phyloP scores from a whole-genome alignment of 1,284 basidiomycete species.

The Leccinum cinnamomeum region DNA sequence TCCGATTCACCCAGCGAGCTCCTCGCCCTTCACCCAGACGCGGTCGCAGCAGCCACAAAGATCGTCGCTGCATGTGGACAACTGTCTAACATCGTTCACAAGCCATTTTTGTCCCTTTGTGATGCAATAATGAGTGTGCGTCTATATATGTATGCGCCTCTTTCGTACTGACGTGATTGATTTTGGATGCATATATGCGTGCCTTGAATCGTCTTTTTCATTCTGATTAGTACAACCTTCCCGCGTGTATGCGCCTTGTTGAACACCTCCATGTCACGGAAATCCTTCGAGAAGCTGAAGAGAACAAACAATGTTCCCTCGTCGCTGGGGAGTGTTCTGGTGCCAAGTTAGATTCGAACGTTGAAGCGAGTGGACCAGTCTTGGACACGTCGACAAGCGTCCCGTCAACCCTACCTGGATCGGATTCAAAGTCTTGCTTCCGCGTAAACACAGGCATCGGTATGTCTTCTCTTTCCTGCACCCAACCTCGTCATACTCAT shows the following conservation, averaged over 20 bases:
- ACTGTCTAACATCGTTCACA: slow-evolving; percentile 58
- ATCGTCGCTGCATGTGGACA: slow-evolving; percentile 70
- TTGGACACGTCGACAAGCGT: not conserved
- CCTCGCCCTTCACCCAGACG: slow-evolving; percentile 56
- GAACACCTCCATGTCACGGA: slow-evolving; percentile 68
- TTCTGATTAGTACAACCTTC: slow-evolving; percentile 60
- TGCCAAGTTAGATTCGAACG: not conserved
- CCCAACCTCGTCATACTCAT: not conserved
- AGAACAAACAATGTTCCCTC: slow-evolving; percentile 6
- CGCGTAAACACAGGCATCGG: slow-evolving; percentile 2
- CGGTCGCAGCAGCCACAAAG: slow-evolving; percentile 55
- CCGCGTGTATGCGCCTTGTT: slow-evolving; percentile 65
- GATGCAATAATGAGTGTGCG: slow-evolving; percentile 66
- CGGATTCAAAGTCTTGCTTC: not conserved
- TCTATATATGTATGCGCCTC: slow-evolving; percentile 9
- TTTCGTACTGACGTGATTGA: slow-evolving; percentile 4
- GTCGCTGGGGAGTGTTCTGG: not conserved
- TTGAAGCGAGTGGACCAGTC: not conserved
- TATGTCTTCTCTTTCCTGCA: slow-evolving; percentile 1
- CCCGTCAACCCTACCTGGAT: not conserved
- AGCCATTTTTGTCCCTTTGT: slow-evolving; percentile 64
- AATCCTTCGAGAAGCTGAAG: slow-evolving; percentile 60
- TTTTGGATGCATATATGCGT: slow-evolving; percentile 18
- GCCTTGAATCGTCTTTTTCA: not conserved
- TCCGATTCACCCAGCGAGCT: slow-evolving; percentile 48